Evolutionary conservation across 192 early-diverging fungal species (phyloP), one percentile per base, ranked within the genome.

Genomic region (Thamnidium elegans): DNA sequence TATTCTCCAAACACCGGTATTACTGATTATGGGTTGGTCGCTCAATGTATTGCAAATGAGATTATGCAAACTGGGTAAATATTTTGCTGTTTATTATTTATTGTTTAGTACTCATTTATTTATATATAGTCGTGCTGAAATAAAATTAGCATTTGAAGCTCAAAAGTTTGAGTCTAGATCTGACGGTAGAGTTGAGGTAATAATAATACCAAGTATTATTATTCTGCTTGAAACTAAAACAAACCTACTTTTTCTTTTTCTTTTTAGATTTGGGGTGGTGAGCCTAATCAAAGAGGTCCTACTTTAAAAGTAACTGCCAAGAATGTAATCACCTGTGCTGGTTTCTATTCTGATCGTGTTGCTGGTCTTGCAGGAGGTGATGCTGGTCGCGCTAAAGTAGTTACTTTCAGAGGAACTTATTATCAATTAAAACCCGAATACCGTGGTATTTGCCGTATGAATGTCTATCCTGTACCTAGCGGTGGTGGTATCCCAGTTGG

Each of bases 1-100:
- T 68, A 68, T 45, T 74, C 72, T n/a, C 72, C 72, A 7, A 74
- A 74, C 15, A 74, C 72, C 17, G 72, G 72, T 13, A 74, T 74
- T 50, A 52, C 51, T 31, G 67, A 74, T 45, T 74, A 55, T 44
- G 55, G 67, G 7, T 20, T 74, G 10, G 72, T 74, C 11, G 44
- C 66, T 15, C 65, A 74, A 55, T 54, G 66, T 34, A 54, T 73
- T 48, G 72, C 72, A 23, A 58, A 61, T 36, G 66, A 73, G 42
- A 69, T 73, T 19, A 19, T 65, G 5, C 60, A 68, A 39, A 55
- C 66, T 31, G 72, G 72, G 71, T 72, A 54, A 66, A 59, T 44
- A 17, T 54, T 39, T 55, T n/a, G 15, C 26, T 56, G 32, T 34
- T 39, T 56, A 9, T 39, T 11, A 3, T 56, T 20, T 39, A 36